A percentile compares a stretch with the other conserved stretches of the same genome.
Evolutionary conservation across 2,329 filamentous ascomycete species (phyloP).

Genomic region (Dryadomyces quercivorus): DNA sequence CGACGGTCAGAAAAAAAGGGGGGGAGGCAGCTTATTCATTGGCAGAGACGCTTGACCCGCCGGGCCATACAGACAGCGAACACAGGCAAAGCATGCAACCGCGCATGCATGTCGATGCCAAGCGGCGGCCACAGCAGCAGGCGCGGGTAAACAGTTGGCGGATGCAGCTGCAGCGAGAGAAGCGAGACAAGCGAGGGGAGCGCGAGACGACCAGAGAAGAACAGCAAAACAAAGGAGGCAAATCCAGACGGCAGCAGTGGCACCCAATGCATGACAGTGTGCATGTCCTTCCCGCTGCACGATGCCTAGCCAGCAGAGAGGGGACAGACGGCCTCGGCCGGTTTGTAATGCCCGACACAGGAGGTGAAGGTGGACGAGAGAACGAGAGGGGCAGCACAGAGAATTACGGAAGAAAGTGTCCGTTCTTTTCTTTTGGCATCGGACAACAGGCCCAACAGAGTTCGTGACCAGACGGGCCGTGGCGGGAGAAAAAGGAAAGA

Average conservation of each 20-base stretch:
- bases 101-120: background rate
- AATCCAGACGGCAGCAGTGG: background rate
- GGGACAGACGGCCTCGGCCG: too few relatives aligned
- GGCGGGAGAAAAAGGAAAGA: background rate
- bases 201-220: background rate
- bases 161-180: background rate
- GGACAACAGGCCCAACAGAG: background rate
- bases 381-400: background rate
- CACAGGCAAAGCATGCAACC: background rate
- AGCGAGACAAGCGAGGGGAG: background rate
- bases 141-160: background rate
- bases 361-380: background rate
- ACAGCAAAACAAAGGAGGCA: background rate
- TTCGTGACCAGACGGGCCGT: background rate
- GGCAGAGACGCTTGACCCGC: too few relatives aligned
- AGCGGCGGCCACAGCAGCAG: background rate
- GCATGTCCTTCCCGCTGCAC: background rate
- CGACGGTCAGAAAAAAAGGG: too few relatives aligned
- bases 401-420: too few relatives aligned
- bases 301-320: background rate
- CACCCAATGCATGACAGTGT: background rate
- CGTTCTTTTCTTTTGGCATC: too few relatives aligned
- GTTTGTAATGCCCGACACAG: background rate
- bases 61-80: too few relatives aligned
- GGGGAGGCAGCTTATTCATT: too few relatives aligned